These are phyloP conservation scores for Kodamaea kakaduensis DNA, from an alignment of 805 yeast species.

Conservation along the genomic window DNA sequence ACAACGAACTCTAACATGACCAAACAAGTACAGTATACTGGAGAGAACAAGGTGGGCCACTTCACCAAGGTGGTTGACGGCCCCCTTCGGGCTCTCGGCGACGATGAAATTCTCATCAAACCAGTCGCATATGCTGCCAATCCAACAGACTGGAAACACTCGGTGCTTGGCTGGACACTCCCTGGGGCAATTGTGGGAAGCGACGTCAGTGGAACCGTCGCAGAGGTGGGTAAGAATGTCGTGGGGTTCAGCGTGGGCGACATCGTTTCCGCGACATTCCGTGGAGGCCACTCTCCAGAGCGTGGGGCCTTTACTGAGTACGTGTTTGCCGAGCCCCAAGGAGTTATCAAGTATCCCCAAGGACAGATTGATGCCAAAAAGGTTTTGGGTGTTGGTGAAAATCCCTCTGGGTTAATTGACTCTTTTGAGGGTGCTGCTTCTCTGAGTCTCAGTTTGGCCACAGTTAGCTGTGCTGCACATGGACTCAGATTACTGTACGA, in stretches of 20 bases:
- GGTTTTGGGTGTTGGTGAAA: constrained; percentile 5
- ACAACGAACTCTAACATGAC: no score
- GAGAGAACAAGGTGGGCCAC: constrained; percentile 4
- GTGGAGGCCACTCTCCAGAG: constrained; percentile 47
- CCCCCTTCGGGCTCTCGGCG: constrained; percentile 31
- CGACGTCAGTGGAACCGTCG: constrained; percentile 58
- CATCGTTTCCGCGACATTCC: constrained; percentile 48
- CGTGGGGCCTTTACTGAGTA: constrained; percentile 63
- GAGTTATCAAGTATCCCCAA: constrained; percentile 31
- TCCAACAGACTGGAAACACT: constrained; percentile 71
- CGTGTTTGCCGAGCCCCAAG: constrained; percentile 34
- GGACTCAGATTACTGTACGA: constrained; percentile 24
- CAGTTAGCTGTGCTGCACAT: constrained; percentile 41
- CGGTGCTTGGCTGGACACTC: constrained; percentile 23
- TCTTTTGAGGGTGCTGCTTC: constrained; percentile 66
- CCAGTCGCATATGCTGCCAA: constrained; percentile 55
- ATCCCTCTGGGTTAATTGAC: constrained; percentile 35
- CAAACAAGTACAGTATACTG: constrained; percentile 6
- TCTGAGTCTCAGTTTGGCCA: constrained; percentile 49
- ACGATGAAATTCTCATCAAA: constrained; percentile 44
- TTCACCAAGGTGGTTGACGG: constrained; percentile 20
- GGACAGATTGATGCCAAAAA: constrained; percentile 9
- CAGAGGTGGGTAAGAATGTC: constrained; percentile 46
- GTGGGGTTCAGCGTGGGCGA: constrained; percentile 38
- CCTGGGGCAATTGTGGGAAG: constrained; percentile 48